Percentiles rank a stretch among this genome's conserved stretches.
Evolutionary conservation across 768 basidiomycete species (phyloP).

Genomic region (Boletus sensibilis): DNA sequence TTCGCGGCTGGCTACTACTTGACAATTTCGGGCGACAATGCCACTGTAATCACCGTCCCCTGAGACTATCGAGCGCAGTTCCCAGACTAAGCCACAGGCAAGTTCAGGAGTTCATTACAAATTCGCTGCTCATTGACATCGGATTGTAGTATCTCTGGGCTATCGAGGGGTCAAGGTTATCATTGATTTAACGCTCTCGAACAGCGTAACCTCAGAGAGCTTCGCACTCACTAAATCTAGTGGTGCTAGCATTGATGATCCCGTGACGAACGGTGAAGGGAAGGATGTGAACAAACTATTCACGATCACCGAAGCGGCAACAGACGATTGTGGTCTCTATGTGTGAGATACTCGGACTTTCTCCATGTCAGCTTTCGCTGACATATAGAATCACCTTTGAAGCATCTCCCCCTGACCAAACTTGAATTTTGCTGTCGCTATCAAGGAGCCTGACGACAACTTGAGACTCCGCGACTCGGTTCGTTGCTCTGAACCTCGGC

Average conservation of each 20-base stretch:
- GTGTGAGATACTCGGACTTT: background rate
- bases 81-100: background rate
- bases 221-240: no score
- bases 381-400: background rate
- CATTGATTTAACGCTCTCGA: background rate
- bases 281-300: background rate
- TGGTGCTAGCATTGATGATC: background rate
- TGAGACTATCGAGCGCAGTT: background rate
- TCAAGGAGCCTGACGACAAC: background rate
- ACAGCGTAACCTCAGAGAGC: background rate
- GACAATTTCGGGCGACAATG: background rate
- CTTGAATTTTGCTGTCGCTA: background rate
- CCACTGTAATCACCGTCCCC: background rate
- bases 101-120: background rate
- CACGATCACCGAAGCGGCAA: background rate
- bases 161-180: background rate
- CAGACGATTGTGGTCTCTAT: background rate
- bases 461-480: background rate
- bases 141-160: background rate
- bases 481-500: background rate
- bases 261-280: background rate
- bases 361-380: background rate
- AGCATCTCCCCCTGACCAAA: background rate
- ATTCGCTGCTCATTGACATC: background rate
- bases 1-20: background rate